Percentiles rank a stretch among this genome's conserved stretches.
These are phyloP conservation scores for Phlyctochytrium planicorne DNA, from an alignment of 192 early-diverging fungal genomes.

Conservation along the genomic window DNA sequence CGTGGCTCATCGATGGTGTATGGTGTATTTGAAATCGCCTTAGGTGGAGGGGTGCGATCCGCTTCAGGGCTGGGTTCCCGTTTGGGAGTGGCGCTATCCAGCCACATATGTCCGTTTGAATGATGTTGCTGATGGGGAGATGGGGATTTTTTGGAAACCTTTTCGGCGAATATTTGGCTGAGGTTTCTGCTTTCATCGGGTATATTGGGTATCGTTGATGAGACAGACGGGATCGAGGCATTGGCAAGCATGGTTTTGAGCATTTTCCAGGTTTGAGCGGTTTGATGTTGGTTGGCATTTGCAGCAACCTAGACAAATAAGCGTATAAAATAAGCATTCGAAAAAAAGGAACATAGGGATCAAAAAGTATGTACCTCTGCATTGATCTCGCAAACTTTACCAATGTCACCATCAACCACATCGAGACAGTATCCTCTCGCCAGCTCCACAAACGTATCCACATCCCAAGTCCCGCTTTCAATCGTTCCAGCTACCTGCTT, in stretches of 20 bases:
- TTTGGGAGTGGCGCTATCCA: too few relatives aligned
- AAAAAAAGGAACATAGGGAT: not conserved
- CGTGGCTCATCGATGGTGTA: too few relatives aligned
- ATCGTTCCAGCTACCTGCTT: slow-evolving; percentile 7
- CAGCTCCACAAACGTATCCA: slow-evolving; percentile 59
- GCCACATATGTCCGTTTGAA: too few relatives aligned
- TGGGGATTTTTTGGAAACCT: too few relatives aligned
- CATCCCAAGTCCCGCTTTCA: not conserved
- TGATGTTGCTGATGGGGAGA: too few relatives aligned
- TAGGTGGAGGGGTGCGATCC: too few relatives aligned
- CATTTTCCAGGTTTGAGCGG: slow-evolving; percentile 76
- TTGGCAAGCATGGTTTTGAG: slow-evolving; percentile 66
- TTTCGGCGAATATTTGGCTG: too few relatives aligned
- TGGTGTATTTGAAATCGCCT: too few relatives aligned
- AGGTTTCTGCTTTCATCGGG: too few relatives aligned
- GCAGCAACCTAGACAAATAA: slow-evolving; percentile 50
- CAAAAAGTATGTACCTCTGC: slow-evolving; percentile 43
- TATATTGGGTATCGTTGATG: too few relatives aligned
- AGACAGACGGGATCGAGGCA: too few relatives aligned
- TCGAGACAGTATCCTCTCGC: slow-evolving; percentile 71
- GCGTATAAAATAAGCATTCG: slow-evolving; percentile 1
- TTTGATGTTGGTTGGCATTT: slow-evolving; percentile 56
- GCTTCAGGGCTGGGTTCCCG: too few relatives aligned
- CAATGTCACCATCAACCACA: slow-evolving; percentile 47
- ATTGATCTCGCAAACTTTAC: slow-evolving; percentile 60